Percentiles rank a stretch among this genome's conserved stretches.
These are phyloP conservation scores for Chlamydomonas sphaeroides DNA, from an alignment of 139 green algal species.

Conservation along the genomic window DNA sequence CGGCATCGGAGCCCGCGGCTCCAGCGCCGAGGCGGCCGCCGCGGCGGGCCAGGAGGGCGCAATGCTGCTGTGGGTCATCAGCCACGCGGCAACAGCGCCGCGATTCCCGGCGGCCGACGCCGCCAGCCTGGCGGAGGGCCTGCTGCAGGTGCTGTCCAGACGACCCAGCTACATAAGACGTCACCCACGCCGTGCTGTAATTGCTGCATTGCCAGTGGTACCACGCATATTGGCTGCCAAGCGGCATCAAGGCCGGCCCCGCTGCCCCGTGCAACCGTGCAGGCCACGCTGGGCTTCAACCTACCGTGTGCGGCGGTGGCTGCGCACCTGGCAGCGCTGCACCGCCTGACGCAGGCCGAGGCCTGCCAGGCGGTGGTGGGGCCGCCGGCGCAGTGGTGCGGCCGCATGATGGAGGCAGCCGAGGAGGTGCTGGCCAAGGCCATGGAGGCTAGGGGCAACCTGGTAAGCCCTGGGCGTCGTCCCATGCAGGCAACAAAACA, in stretches of 20 bases:
- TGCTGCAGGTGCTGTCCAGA: too few relatives aligned
- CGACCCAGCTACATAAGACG: too few relatives aligned
- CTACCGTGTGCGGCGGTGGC: conserved; percentile 63
- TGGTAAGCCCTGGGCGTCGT: too few relatives aligned
- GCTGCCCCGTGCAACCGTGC: too few relatives aligned
- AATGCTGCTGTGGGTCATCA: conserved; percentile 75
- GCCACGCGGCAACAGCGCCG: conserved; percentile 49
- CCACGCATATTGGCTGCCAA: too few relatives aligned
- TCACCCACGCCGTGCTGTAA: too few relatives aligned
- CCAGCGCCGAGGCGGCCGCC: not conserved
- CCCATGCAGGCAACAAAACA: too few relatives aligned
- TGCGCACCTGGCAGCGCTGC: conserved; percentile 70
- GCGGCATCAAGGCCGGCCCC: too few relatives aligned
- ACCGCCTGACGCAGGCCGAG: conserved; percentile 42
- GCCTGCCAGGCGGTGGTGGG: conserved; percentile 30
- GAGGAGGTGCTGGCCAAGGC: conserved; percentile 41
- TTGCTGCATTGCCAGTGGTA: too few relatives aligned
- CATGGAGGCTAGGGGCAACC: conserved; percentile 32
- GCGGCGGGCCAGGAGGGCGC: conserved; percentile 40
- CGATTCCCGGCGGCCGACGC: conserved; percentile 71
- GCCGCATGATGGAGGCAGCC: conserved; percentile 42
- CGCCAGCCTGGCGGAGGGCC: conserved; percentile 55
- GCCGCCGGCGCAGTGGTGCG: conserved; percentile 35
- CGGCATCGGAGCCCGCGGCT: not conserved
- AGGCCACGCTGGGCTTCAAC: conserved; percentile 66